Conservation (phyloP, 805 yeast genomes). For the Saturnispora dispora region DNA sequence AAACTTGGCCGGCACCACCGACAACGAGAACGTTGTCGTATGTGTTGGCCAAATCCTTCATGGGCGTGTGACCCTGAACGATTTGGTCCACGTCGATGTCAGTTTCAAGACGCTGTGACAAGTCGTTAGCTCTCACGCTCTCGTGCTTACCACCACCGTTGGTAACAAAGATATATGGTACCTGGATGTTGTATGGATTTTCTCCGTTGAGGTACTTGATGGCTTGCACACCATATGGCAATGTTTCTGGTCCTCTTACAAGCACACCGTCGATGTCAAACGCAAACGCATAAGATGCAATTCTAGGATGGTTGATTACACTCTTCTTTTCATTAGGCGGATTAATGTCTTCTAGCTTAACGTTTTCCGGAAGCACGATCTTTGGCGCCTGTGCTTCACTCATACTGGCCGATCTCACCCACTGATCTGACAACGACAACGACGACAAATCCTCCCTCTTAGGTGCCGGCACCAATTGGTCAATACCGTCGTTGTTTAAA, state of each 20-base stretch:
- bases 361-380: neutral
- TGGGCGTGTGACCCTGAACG: constrained; percentile 91
- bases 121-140: constrained; percentile 59
- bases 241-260: constrained; percentile 74
- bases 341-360: neutral
- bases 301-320: constrained; percentile 59
- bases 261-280: constrained; percentile 92
- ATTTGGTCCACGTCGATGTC: constrained; percentile 68
- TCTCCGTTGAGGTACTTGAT: constrained; percentile 65
- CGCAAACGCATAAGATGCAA: constrained; percentile 81
- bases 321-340: constrained; percentile 36
- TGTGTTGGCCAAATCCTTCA: constrained; percentile 65
- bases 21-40: constrained; percentile 74
- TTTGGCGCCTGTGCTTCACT: constrained; percentile 33
- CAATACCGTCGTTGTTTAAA: constrained; percentile 67
- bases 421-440: constrained; percentile 62
- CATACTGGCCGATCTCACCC: constrained; percentile 30
- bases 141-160: constrained; percentile 92
- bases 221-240: constrained; percentile 73
- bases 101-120: constrained; percentile 50
- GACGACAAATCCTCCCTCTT: constrained; percentile 59
- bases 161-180: constrained; percentile 79
- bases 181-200: constrained; percentile 65
- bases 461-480: constrained; percentile 50
- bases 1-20: constrained; percentile 81